Conservation (phyloP, 2,329 filamentous ascomycete genomes). For the Diaporthe sp. region DNA sequence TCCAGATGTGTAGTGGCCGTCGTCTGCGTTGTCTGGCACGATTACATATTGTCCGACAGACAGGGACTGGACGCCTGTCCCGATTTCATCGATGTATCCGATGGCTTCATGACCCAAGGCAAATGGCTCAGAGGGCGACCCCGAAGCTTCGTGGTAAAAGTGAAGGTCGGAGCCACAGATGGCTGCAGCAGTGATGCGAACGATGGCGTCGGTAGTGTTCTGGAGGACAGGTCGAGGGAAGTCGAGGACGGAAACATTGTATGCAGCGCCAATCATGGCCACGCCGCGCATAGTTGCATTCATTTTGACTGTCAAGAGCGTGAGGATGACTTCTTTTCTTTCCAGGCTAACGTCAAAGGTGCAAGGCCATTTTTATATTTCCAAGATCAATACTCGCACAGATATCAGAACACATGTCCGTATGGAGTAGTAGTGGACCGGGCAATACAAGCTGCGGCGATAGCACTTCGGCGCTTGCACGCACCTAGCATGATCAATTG, state of each 20-base stretch:
- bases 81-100: conserved; percentile 61
- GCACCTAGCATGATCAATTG: too few species aligned
- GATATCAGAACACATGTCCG: too few species aligned
- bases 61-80: conserved; percentile 44
- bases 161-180: conserved; percentile 71
- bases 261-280: neutral
- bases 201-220: conserved; percentile 60
- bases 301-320: too few species aligned
- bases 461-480: too few species aligned
- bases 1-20: conserved; percentile 64
- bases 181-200: conserved; percentile 62
- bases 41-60: conserved; percentile 42
- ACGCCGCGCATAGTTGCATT: neutral
- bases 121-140: conserved; percentile 53
- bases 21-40: conserved; percentile 61
- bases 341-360: too few species aligned
- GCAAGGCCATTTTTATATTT: too few species aligned
- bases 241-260: neutral
- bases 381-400: too few species aligned
- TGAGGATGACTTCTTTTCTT: too few species aligned
- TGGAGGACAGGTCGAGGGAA: neutral
- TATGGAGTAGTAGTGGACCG: too few species aligned
- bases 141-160: conserved; percentile 65
- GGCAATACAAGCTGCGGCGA: too few species aligned
- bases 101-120: conserved; percentile 69